These are phyloP conservation scores for Arxiozyma telluris DNA, from an alignment of 1,139 yeast species.

Conservation along the genomic window DNA sequence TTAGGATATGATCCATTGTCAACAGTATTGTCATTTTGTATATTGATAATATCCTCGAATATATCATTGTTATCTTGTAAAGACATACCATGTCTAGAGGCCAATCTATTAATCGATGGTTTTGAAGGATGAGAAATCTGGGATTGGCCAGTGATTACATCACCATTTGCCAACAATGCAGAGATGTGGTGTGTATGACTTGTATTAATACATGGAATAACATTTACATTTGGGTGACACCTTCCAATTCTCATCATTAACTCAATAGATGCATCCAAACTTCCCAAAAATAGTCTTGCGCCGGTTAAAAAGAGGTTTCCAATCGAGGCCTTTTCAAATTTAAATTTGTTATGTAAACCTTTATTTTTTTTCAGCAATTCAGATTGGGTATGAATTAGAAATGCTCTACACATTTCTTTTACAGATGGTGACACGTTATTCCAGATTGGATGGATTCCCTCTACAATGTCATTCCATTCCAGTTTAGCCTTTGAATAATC, in stretches of 20 bases:
- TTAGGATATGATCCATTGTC: conserved; percentile 1
- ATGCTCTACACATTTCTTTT: conserved; percentile 67
- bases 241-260: conserved; percentile 59
- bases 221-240: conserved; percentile 46
- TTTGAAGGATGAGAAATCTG: conserved; percentile 78
- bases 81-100: conserved; percentile 3
- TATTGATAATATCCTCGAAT: neutral
- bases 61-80: neutral
- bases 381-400: conserved; percentile 67
- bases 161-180: conserved; percentile 62
- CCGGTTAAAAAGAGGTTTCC: conserved; percentile 84
- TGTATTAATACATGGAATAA: conserved; percentile 76
- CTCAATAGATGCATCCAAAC: conserved; percentile 77
- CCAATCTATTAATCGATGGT: conserved; percentile 6
- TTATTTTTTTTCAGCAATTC: conserved; percentile 66
- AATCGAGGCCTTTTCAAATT: conserved; percentile 69
- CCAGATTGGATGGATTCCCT: conserved; percentile 74
- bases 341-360: conserved; percentile 42
- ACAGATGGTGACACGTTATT: conserved; percentile 49
- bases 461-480: conserved; percentile 74
- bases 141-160: conserved; percentile 82
- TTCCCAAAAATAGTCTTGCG: conserved; percentile 71
- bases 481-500: conserved; percentile 45
- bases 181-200: conserved; percentile 82
- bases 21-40: neutral